Percentiles rank a stretch among this genome's conserved stretches.
Conservation (phyloP, 306 rosid genomes). For the Cucurbita ficifolia region DNA sequence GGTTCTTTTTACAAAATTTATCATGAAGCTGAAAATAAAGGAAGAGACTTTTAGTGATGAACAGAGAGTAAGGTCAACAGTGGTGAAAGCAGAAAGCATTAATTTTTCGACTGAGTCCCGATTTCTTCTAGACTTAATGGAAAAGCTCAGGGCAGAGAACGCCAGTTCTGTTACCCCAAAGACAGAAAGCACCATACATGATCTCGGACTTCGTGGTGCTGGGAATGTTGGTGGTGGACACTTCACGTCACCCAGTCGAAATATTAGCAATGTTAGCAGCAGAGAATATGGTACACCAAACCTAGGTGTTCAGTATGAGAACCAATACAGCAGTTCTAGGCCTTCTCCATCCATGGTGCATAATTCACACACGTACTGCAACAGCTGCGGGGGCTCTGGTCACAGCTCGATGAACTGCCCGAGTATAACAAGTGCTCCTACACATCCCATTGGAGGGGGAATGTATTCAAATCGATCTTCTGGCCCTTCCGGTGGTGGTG, state of each 20-base stretch:
- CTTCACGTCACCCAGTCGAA: conserved; percentile 16
- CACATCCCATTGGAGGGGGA: conserved; percentile 33
- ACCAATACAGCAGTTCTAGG: conserved; percentile 29
- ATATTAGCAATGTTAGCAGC: conserved; percentile 21
- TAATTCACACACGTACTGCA: conserved; percentile 29
- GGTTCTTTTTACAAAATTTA: conserved; percentile 42
- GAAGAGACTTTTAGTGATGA: conserved; percentile 82
- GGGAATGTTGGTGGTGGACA: conserved; percentile 27
- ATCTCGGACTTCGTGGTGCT: conserved; percentile 17
- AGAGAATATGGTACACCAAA: conserved; percentile 38
- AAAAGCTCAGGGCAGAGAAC: conserved; percentile 30
- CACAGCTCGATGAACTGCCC: conserved; percentile 63
- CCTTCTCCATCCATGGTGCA: conserved; percentile 18
- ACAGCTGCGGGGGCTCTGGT: conserved; percentile 52
- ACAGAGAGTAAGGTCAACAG: conserved; percentile 69
- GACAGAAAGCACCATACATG: conserved; percentile 17
- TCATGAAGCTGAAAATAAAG: conserved; percentile 71
- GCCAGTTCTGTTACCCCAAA: conserved; percentile 11
- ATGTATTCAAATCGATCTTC: conserved; percentile 26
- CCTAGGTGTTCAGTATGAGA: conserved; percentile 35
- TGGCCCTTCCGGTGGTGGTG: conserved; percentile 17
- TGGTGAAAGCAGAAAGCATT: conserved; percentile 61
- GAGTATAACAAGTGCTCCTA: conserved; percentile 25
- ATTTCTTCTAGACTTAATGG: conserved; percentile 41
- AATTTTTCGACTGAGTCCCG: conserved; percentile 31